These are phyloP conservation scores for Juncus effusus DNA, from an alignment of 176 grass and related monocot genomes.

Conservation along the genomic window DNA sequence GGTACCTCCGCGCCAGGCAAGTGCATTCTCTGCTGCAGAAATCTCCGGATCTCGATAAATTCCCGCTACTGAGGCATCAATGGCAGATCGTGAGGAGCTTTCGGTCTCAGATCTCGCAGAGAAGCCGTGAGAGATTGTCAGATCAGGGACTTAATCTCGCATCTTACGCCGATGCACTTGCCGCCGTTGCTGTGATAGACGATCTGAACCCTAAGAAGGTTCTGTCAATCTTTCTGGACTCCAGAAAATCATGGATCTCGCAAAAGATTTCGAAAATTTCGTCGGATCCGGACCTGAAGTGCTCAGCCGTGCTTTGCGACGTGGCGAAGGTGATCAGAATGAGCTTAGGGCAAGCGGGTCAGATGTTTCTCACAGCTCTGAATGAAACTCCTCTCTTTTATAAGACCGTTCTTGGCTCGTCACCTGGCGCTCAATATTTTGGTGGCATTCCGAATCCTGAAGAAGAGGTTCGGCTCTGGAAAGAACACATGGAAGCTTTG, in stretches of 20 bases:
- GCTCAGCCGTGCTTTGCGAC: conserved; percentile 60
- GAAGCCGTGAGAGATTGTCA: conserved; percentile 65
- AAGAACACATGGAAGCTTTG: conserved; percentile 72
- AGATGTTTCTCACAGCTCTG: conserved; percentile 72
- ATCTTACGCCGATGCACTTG: conserved; percentile 81
- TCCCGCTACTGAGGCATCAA: conserved; percentile 80
- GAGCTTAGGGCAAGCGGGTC: conserved; percentile 72
- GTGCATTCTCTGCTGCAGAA: conserved; percentile 68
- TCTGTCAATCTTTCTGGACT: conserved; percentile 62
- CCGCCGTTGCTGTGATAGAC: conserved; percentile 60
- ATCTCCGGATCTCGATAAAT: conserved; percentile 44
- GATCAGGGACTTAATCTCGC: conserved; percentile 56
- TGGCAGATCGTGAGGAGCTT: conserved; percentile 90
- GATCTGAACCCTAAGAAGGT: conserved; percentile 54
- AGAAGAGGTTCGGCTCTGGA: conserved; percentile 72
- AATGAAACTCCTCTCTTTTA: conserved; percentile 87
- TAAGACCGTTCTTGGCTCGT: conserved; percentile 73
- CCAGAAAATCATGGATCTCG: conserved; percentile 73
- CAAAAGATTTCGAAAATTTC: conserved; percentile 46
- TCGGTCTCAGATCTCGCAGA: conserved; percentile 73
- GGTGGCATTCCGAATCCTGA: conserved; percentile 90
- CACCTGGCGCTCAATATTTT: conserved; percentile 74
- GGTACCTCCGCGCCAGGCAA: conserved; percentile 63
- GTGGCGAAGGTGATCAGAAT: conserved; percentile 52
- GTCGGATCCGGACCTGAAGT: conserved; percentile 52